Evolutionary conservation across 257 asterid species (phyloP).

Genomic region (Lavandula angustifolia): DNA sequence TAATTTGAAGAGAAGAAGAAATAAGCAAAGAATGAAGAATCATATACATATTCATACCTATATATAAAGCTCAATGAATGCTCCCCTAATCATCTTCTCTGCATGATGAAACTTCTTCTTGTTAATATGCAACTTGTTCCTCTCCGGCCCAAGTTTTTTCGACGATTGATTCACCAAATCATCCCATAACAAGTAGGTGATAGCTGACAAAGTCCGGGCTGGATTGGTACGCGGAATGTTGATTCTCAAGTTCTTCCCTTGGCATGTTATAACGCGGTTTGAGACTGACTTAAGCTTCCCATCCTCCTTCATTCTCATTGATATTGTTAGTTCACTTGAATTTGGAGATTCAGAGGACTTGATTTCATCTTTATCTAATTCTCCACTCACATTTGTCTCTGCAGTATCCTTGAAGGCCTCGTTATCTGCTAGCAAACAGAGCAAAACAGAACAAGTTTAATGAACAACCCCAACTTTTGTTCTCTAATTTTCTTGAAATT

Average conservation of each 20-base stretch:
- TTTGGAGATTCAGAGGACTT: constrained; percentile 40
- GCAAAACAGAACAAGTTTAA: not conserved
- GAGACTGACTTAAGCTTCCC: constrained; percentile 43
- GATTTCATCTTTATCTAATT: constrained; percentile 35
- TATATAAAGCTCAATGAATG: constrained; percentile 90
- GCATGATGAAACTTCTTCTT: constrained; percentile 83
- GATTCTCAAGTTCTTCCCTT: constrained; percentile 69
- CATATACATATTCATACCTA: constrained; percentile 46
- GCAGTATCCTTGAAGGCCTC: constrained; percentile 44
- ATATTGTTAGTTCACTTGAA: constrained; percentile 45
- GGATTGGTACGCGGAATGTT: constrained; percentile 88
- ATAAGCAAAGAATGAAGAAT: not conserved
- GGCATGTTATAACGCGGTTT: constrained; percentile 42
- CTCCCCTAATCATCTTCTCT: constrained; percentile 93
- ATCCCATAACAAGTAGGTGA: constrained; percentile 83
- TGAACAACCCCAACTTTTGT: not conserved
- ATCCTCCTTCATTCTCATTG: constrained; percentile 51
- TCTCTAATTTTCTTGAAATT: too few relatives aligned
- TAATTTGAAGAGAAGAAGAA: not conserved
- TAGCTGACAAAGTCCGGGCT: constrained; percentile 78
- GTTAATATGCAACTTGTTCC: constrained; percentile 63
- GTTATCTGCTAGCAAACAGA: constrained; percentile 47
- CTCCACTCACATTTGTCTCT: constrained; percentile 41
- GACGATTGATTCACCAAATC: constrained; percentile 74
- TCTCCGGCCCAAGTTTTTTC: constrained; percentile 63